Evolutionary conservation across 139 green algal genomes (phyloP).

Genomic region (Dunaliella sp.): DNA sequence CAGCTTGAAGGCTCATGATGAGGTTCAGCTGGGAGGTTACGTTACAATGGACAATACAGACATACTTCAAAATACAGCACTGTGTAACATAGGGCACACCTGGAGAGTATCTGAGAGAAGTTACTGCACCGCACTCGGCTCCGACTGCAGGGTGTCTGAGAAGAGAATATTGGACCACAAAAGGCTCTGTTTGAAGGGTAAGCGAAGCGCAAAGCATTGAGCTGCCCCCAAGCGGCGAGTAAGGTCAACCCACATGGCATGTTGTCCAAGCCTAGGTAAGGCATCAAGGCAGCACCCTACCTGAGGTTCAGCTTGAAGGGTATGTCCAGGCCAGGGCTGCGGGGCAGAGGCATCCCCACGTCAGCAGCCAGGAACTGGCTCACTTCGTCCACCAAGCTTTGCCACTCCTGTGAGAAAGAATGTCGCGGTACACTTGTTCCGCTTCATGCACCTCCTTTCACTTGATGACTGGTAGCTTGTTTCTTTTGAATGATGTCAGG

Average conservation of each 20-base stretch:
- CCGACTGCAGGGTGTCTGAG: neutral
- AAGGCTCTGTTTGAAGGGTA: neutral
- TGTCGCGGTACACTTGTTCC: no score
- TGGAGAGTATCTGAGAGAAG: neutral
- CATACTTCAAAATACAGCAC: no score
- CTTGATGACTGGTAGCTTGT: no score
- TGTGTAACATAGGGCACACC: no score
- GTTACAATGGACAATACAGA: no score
- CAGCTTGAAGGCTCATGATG: no score
- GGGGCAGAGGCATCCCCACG: constrained; percentile 17
- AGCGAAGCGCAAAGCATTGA: no score
- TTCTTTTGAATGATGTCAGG: no score
- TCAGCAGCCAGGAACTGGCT: constrained; percentile 57
- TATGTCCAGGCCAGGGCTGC: constrained; percentile 14
- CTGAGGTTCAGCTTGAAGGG: constrained; percentile 5
- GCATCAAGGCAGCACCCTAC: neutral
- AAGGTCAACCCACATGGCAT: no score
- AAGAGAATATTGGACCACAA: neutral
- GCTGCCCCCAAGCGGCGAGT: no score
- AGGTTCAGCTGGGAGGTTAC: no score
- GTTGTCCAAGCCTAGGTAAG: neutral
- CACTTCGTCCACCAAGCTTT: constrained; percentile 47
- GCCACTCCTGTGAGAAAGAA: constrained; percentile 23
- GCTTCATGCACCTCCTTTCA: no score
- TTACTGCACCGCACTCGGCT: neutral